A percentile compares a stretch with the other conserved stretches of the same genome.
These are phyloP conservation scores for Beauveria brongniartii DNA, from an alignment of 2,329 filamentous ascomycete genomes.

Conservation along the genomic window DNA sequence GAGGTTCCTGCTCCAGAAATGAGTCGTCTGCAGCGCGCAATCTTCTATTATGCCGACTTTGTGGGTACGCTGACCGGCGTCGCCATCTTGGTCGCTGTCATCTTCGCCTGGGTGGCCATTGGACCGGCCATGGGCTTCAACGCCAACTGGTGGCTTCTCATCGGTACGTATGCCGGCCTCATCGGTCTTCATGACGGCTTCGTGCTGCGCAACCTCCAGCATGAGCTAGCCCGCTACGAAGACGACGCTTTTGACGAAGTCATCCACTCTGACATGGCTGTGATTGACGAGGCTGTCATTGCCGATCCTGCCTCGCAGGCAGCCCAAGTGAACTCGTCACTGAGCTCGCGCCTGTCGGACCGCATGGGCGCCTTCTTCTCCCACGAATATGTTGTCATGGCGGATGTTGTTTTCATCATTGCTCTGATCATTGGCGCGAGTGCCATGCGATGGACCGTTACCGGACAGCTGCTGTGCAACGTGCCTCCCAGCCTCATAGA, in stretches of 20 bases:
- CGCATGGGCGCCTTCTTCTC: constrained; percentile 17
- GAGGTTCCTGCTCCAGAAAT: constrained; percentile 24
- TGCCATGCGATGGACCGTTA: constrained; percentile 18
- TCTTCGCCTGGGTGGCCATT: constrained; percentile 29
- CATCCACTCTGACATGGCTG: constrained; percentile 12
- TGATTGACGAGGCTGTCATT: constrained; percentile 12
- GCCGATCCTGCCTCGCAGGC: constrained; percentile 1
- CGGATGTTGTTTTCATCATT: constrained; percentile 15
- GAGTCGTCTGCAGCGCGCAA: constrained; percentile 26
- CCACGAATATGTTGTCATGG: constrained; percentile 16
- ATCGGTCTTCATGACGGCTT: constrained; percentile 37
- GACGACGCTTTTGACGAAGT: constrained; percentile 13
- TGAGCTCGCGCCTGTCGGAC: constrained; percentile 15
- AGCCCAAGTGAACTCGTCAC: not conserved
- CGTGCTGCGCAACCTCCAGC: constrained; percentile 35
- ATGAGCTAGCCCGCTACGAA: constrained; percentile 17
- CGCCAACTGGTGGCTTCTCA: constrained; percentile 38
- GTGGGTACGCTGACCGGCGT: constrained; percentile 34
- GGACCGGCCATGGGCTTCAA: constrained; percentile 31
- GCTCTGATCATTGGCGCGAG: constrained; percentile 16
- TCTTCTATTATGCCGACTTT: constrained; percentile 34
- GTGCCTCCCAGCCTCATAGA: constrained; percentile 18
- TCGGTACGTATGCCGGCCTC: constrained; percentile 39
- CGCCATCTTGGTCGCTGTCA: constrained; percentile 27
- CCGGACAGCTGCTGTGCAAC: constrained; percentile 19